Conservation (phyloP, 2,329 filamentous ascomycete species). For the Pestalotiopsis sp. region DNA sequence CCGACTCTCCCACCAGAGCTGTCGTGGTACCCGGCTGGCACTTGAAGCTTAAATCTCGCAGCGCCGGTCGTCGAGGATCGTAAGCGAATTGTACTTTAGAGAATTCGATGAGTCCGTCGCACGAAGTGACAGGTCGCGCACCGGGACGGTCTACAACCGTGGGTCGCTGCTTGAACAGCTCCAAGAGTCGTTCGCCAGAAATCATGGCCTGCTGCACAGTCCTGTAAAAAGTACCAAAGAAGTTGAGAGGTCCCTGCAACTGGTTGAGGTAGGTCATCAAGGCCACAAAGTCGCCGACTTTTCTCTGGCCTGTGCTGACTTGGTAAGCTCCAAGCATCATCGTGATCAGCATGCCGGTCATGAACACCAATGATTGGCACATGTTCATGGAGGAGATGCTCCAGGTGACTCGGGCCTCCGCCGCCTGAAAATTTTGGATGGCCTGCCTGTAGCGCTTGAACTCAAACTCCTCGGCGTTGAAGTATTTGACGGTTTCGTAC, state of each 20-base stretch:
- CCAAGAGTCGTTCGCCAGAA: slow-evolving; percentile 90
- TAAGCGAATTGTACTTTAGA: slow-evolving; percentile 90
- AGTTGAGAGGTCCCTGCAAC: slow-evolving; percentile 78
- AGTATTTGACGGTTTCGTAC: slow-evolving; percentile 95
- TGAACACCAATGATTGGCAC: slow-evolving; percentile 77
- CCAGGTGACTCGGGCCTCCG: slow-evolving; percentile 74
- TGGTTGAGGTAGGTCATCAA: slow-evolving; percentile 78
- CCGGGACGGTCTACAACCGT: slow-evolving; percentile 79
- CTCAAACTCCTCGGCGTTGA: slow-evolving; percentile 81
- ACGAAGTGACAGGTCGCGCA: slow-evolving; percentile 63
- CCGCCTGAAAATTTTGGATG: slow-evolving; percentile 69
- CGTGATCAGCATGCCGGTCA: slow-evolving; percentile 70
- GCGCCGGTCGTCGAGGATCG: slow-evolving; percentile 79
- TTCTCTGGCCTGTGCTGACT: slow-evolving; percentile 64
- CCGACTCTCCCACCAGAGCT: slow-evolving; percentile 93
- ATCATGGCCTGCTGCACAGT: slow-evolving; percentile 97
- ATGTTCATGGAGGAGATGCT: slow-evolving; percentile 81
- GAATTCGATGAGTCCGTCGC: slow-evolving; percentile 82
- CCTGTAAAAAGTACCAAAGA: slow-evolving; percentile 92
- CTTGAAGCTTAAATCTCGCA: slow-evolving; percentile 81
- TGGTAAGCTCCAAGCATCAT: slow-evolving; percentile 77
- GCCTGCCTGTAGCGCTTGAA: slow-evolving; percentile 71
- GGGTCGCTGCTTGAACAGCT: slow-evolving; percentile 94
- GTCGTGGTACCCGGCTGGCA: slow-evolving; percentile 90
- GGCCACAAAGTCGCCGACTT: slow-evolving; percentile 70